phyloP scores from a whole-genome alignment of 345 rosid species.

The Syzygium aqueum region DNA sequence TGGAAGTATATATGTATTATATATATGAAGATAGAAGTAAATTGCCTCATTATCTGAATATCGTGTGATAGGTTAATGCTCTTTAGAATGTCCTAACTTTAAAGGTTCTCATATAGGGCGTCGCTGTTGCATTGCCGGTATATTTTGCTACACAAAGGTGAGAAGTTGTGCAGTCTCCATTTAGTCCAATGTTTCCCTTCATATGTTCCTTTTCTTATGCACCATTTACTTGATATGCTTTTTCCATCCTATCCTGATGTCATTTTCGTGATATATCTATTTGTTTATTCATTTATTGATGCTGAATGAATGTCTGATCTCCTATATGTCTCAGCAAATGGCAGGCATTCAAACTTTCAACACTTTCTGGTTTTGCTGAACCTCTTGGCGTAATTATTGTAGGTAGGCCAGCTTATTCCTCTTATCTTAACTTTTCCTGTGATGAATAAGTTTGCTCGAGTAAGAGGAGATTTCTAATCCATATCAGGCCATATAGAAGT shows the following conservation, averaged over 20 bases:
- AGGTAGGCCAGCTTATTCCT: slow-evolving; percentile 35
- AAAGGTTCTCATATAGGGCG: slow-evolving; percentile 44
- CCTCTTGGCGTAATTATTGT: slow-evolving; percentile 94
- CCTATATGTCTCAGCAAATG: slow-evolving; percentile 68
- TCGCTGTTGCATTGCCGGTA: slow-evolving; percentile 94
- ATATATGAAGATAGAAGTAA: neutral
- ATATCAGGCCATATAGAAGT: neutral
- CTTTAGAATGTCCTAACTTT: neutral
- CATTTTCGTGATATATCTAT: neutral
- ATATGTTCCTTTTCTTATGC: neutral
- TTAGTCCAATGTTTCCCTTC: neutral
- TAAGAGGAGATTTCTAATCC: neutral
- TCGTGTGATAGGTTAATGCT: neutral
- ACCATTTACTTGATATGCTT: neutral
- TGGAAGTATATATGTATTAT: neutral
- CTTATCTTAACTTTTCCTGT: neutral
- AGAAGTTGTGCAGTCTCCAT: neutral
- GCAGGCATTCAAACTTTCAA: slow-evolving; percentile 96
- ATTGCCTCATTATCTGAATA: neutral
- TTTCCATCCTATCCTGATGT: neutral
- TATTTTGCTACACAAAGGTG: slow-evolving; percentile 98
- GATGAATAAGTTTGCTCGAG: neutral
- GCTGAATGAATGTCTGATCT: neutral
- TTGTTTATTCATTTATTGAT: neutral
- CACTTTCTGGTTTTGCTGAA: slow-evolving; percentile 95